Base-by-base conservation (phyloP, 148 eudicot species). In the Camellia lanceoleosa region DNA sequence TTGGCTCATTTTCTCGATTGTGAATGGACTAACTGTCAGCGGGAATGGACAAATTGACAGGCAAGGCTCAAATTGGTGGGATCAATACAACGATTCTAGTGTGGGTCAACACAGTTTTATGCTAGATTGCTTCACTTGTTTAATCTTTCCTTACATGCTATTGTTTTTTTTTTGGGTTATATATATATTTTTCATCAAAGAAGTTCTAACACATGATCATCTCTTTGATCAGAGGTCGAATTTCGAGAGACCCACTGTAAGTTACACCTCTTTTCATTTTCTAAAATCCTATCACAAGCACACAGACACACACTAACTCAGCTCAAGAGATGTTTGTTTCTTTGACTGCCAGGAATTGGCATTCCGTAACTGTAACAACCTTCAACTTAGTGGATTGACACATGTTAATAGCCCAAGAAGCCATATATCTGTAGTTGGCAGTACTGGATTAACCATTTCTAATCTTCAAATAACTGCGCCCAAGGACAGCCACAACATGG, bases 21-120 rank as follows among this genome's bases (percentile, higher is more conserved):
- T 87, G 0, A 61, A 83, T 11, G 87, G 89, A 7, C 83, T 89
- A 0, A 56, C 43, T 43, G 73, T 89, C 0, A 58, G 30, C 30
- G 89, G 89, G 18, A 61, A 55, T 1, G 85, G 87, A 23, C 19
- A 2, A 3, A 61, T 89, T 38, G 86, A 89, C 52, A 88, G 85
- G 11, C 68, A 62, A 56, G 89, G 89, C 23, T 49, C 62, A 3
- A 56, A 66, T 20, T 87, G 89, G 91, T 89, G 91, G 87, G 30
- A 61, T 54, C 58, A 43, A 1, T 52, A 49, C 19, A 49, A 38
- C 0, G 44, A 46, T 82, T 70, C 62, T 49, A 7, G 12, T 7
- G 71, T 77, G 58, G 65, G 61, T 68, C 30, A 54, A 77, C 56
- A 52, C 38, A 7, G 11, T 46, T 51, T n/a, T 2, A 14, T 8